phyloP scores from a whole-genome alignment of 1,284 basidiomycete species.

The Pholiota adiposa region DNA sequence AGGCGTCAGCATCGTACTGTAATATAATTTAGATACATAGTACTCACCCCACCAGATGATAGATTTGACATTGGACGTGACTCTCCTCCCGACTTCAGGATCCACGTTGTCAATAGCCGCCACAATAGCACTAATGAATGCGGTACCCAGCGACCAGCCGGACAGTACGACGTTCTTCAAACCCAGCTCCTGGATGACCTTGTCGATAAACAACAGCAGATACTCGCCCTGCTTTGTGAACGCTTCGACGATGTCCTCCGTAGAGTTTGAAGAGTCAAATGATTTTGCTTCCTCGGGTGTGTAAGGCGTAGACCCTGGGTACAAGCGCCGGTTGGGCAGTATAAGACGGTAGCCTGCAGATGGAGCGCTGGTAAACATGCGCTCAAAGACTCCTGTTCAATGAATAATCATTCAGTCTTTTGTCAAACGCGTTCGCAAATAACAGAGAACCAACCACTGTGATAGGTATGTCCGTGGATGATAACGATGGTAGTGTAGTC shows the following conservation, averaged over 20 bases:
- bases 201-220: constrained; percentile 16
- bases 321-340: constrained; percentile 20
- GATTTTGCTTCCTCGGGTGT: constrained; percentile 14
- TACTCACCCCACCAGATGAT: constrained; percentile 19
- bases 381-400: constrained; percentile 12
- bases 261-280: constrained; percentile 6
- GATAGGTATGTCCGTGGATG: constrained; percentile 30
- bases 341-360: constrained; percentile 16
- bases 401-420: not conserved
- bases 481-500: constrained; percentile 26
- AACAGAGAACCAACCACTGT: constrained; percentile 22
- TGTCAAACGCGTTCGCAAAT: not conserved
- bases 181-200: constrained; percentile 15
- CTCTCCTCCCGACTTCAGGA: not conserved
- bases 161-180: constrained; percentile 16
- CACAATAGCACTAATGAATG: constrained; percentile 14
- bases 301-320: constrained; percentile 22
- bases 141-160: constrained; percentile 21
- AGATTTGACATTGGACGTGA: constrained; percentile 6
- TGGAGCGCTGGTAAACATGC: constrained; percentile 11
- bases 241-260: constrained; percentile 5
- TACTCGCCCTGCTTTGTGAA: constrained; percentile 20
- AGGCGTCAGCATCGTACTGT: too few relatives aligned
- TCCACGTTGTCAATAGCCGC: constrained; percentile 5
- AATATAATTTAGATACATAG: not conserved